Percentiles rank a stretch among this genome's conserved stretches.
Conservation (phyloP, 2,329 filamentous ascomycete genomes). For the Leptodontidium sp. region DNA sequence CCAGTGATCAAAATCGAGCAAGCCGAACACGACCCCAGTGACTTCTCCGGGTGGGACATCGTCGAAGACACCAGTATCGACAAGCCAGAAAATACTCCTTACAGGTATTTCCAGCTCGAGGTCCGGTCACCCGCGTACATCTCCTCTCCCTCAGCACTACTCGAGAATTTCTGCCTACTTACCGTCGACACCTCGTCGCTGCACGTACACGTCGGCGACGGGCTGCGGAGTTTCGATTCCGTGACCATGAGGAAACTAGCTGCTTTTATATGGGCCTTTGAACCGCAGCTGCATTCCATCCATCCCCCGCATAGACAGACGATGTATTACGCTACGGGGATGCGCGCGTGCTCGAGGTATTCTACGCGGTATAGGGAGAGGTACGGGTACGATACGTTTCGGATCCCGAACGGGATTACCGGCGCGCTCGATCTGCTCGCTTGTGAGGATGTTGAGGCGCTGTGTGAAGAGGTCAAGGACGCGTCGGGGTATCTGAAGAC, state of each 20-base stretch:
- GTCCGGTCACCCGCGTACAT: constrained; percentile 35
- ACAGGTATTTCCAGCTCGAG: constrained; percentile 30
- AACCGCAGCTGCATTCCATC: constrained; percentile 42
- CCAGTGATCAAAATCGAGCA: neutral
- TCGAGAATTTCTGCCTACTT: constrained; percentile 31
- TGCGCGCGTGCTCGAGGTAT: constrained; percentile 25
- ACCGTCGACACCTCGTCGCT: constrained; percentile 42
- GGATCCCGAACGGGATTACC: neutral
- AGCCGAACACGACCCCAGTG: neutral
- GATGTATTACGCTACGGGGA: neutral
- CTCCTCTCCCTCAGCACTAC: constrained; percentile 27
- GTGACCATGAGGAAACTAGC: constrained; percentile 42
- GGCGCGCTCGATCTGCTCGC: neutral
- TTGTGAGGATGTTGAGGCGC: neutral
- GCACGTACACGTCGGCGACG: constrained; percentile 47
- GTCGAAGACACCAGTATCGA: constrained; percentile 18
- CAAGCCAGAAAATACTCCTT: constrained; percentile 11
- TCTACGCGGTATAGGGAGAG: neutral
- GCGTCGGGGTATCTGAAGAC: neutral
- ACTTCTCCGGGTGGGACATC: constrained; percentile 28
- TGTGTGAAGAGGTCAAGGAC: neutral
- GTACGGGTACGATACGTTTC: neutral
- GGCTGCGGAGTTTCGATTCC: constrained; percentile 35
- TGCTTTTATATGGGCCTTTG: constrained; percentile 43
- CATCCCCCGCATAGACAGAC: constrained; percentile 32